Percentiles rank a stretch among this genome's conserved stretches.
phyloP scores from a whole-genome alignment of 1,284 basidiomycete genomes.

The Heterobasidion parviporum region DNA sequence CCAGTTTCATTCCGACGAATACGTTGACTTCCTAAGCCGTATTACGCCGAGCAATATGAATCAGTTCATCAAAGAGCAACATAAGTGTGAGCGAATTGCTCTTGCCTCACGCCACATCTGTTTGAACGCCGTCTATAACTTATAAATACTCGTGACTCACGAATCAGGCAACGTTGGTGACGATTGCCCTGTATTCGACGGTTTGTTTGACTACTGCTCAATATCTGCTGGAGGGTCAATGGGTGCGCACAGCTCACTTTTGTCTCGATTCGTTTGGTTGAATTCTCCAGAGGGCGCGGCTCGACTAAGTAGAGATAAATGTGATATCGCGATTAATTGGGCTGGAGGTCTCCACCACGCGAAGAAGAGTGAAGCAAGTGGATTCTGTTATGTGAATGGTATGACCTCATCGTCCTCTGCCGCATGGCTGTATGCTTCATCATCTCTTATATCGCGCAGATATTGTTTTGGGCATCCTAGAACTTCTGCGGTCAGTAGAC shows the following conservation, averaged over 20 bases:
- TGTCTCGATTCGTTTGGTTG: neutral
- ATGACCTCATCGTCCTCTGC: conserved; percentile 4
- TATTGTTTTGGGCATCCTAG: conserved; percentile 95
- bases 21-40: conserved; percentile 82
- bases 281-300: conserved; percentile 78
- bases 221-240: conserved; percentile 98
- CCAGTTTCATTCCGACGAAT: conserved; percentile 92
- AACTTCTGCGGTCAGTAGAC: conserved; percentile 67
- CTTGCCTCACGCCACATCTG: neutral
- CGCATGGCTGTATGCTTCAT: too few species aligned
- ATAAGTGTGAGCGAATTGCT: conserved; percentile 67
- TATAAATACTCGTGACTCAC: neutral
- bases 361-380: conserved; percentile 97
- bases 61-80: conserved; percentile 89
- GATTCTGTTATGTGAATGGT: conserved; percentile 99
- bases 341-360: conserved; percentile 97
- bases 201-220: conserved; percentile 96
- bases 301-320: conserved; percentile 91
- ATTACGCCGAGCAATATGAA: conserved; percentile 85
- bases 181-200: conserved; percentile 98
- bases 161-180: conserved; percentile 78
- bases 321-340: conserved; percentile 99
- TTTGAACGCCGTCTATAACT: neutral
- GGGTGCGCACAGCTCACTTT: conserved; percentile 45
- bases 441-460: conserved; percentile 37